Evolutionary conservation across 805 yeast genomes (phyloP).

Genomic region (Metahyphopichia silvanorum): DNA sequence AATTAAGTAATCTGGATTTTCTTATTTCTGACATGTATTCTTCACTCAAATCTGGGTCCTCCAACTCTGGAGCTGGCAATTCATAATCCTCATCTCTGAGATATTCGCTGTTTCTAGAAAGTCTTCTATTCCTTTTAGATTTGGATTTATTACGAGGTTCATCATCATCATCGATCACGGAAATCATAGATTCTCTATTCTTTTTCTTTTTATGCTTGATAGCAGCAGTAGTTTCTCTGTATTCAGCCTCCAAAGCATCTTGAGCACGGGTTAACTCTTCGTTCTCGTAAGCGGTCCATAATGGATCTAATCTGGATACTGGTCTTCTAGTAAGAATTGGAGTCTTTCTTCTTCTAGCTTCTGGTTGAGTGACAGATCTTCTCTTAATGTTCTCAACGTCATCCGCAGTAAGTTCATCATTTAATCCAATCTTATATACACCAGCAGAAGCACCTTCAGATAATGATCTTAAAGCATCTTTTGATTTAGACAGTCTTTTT

Average conservation of each 20-base stretch:
- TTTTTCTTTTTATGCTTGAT: conserved; percentile 11
- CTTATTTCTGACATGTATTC: conserved; percentile 45
- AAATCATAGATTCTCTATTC: conserved; percentile 34
- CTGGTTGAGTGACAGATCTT: conserved; percentile 46
- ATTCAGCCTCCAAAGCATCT: conserved; percentile 39
- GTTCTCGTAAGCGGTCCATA: conserved; percentile 50
- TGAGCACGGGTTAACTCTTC: conserved; percentile 42
- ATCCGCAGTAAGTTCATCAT: conserved; percentile 39
- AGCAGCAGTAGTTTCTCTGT: conserved; percentile 15
- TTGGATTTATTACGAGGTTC: conserved; percentile 1
- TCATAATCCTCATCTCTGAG: conserved; percentile 19
- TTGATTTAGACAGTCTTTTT: conserved; percentile 30
- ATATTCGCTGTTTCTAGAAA: conserved; percentile 17
- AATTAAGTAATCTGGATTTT: conserved; percentile 41
- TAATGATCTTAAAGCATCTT: conserved; percentile 26
- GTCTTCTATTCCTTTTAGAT: conserved; percentile 6
- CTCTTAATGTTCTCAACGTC: conserved; percentile 44
- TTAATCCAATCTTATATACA: conserved; percentile 4
- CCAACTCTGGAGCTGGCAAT: conserved; percentile 36
- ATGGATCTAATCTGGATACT: conserved; percentile 54
- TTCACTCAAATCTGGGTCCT: conserved; percentile 33
- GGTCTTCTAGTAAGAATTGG: conserved; percentile 51
- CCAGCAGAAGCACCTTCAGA: conserved; percentile 28
- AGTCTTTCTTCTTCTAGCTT: conserved; percentile 25
- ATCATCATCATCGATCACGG: conserved; percentile 20